phyloP scores from a whole-genome alignment of 495 filamentous ascomycete genomes.

The Tuber aestivum region DNA sequence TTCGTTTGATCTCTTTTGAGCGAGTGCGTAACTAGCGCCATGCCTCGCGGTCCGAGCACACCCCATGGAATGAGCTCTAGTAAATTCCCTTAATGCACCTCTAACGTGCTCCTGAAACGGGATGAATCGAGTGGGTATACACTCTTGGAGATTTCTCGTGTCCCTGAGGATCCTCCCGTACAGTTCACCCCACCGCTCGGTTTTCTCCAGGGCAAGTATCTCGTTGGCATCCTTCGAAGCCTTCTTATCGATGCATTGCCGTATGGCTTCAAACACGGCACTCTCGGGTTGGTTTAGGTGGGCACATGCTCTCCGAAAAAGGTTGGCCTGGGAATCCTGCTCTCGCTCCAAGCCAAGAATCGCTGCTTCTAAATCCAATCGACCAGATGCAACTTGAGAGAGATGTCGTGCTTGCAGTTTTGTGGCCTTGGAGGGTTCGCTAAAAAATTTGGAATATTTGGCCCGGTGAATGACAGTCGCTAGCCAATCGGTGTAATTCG shows the following conservation, averaged over 20 bases:
- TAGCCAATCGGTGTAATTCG: neutral
- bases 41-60: neutral
- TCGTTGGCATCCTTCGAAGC: neutral
- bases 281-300: neutral
- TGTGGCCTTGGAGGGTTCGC: neutral
- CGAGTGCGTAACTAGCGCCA: neutral
- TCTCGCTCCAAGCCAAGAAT: neutral
- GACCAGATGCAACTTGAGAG: neutral
- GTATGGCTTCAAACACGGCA: neutral
- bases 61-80: neutral
- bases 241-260: neutral
- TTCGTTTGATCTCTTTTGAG: neutral
- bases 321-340: neutral
- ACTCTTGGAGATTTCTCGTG: neutral
- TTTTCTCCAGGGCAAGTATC: neutral
- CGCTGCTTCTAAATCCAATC: neutral
- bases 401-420: neutral
- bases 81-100: neutral
- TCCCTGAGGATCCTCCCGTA: neutral
- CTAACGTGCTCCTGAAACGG: neutral
- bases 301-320: neutral
- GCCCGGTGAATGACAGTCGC: neutral
- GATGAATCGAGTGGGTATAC: neutral
- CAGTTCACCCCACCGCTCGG: neutral
- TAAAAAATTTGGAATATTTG: neutral